These are phyloP conservation scores for Claviceps humidiphila DNA, from an alignment of 2,329 filamentous ascomycete species.

Conservation along the genomic window DNA sequence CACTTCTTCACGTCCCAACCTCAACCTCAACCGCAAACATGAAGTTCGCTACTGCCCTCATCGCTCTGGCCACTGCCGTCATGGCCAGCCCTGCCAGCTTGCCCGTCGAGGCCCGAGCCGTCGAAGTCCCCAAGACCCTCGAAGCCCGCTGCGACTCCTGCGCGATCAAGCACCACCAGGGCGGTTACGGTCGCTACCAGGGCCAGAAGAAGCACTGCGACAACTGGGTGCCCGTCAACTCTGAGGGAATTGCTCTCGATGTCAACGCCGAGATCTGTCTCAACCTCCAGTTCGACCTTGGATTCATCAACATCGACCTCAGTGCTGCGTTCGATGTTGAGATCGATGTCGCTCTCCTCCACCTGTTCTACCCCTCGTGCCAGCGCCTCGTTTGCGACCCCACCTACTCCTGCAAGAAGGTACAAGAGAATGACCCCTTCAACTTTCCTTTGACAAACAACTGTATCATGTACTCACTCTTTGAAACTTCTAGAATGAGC, in stretches of 20 bases:
- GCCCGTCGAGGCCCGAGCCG: neutral
- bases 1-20: neutral
- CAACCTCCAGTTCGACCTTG: neutral
- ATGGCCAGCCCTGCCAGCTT: neutral
- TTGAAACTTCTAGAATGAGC: neutral
- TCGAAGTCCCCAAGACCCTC: no score
- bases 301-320: neutral
- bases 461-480: neutral
- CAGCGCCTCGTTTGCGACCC: neutral
- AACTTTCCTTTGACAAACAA: no score
- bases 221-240: slow-evolving; percentile 1
- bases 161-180: neutral
- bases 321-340: neutral
- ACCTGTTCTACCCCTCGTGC: neutral
- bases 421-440: neutral
- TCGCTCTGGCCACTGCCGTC: slow-evolving; percentile 2
- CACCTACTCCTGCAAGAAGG: neutral
- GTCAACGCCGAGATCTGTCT: neutral
- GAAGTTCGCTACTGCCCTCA: slow-evolving; percentile 2
- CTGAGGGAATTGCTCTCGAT: neutral
- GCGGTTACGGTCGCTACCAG: neutral
- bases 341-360: neutral
- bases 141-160: neutral
- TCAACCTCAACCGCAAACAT: neutral
- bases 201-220: neutral